These are phyloP conservation scores for Papilionanthe hybrid DNA, from an alignment of 116 monocot species.

Conservation along the genomic window DNA sequence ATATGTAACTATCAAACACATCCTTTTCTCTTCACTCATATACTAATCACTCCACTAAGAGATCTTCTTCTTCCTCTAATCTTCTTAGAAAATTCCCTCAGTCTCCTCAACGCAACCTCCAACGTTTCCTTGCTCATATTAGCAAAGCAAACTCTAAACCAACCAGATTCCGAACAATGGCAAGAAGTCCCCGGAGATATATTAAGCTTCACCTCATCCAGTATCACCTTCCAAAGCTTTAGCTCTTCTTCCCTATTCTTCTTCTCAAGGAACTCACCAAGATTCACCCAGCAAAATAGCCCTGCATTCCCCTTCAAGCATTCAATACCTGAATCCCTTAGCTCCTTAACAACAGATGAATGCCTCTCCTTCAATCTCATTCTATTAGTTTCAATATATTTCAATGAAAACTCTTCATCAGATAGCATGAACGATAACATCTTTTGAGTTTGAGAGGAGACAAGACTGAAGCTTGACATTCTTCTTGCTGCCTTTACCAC, in stretches of 20 bases:
- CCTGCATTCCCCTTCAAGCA: slow-evolving; percentile 67
- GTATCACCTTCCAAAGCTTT: slow-evolving; percentile 29
- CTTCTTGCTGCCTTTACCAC: slow-evolving; percentile 66
- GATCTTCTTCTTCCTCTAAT: slow-evolving; percentile 3
- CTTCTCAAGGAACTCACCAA: slow-evolving; percentile 46
- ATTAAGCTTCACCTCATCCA: slow-evolving; percentile 49
- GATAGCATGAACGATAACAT: slow-evolving; percentile 53
- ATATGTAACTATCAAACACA: neutral
- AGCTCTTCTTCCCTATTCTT: slow-evolving; percentile 41
- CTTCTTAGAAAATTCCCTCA: slow-evolving; percentile 24
- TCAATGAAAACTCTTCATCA: slow-evolving; percentile 39
- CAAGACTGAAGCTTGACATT: slow-evolving; percentile 75
- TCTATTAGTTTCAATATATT: slow-evolving; percentile 48
- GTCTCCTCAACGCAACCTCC: slow-evolving; percentile 39
- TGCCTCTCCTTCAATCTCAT: slow-evolving; percentile 47
- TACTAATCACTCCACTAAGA: too few species aligned
- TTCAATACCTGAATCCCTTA: slow-evolving; percentile 40
- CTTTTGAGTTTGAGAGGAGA: slow-evolving; percentile 72
- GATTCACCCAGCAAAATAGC: slow-evolving; percentile 74
- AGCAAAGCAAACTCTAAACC: slow-evolving; percentile 70
- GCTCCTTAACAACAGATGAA: slow-evolving; percentile 24
- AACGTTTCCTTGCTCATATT: slow-evolving; percentile 45
- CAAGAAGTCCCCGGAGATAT: slow-evolving; percentile 60
- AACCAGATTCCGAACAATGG: slow-evolving; percentile 54
- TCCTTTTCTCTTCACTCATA: too few species aligned